Evolutionary conservation across 176 grass and related monocot genomes (phyloP), one percentile per base, ranked within the genome.

Genomic region (Elaeis guineensis): DNA sequence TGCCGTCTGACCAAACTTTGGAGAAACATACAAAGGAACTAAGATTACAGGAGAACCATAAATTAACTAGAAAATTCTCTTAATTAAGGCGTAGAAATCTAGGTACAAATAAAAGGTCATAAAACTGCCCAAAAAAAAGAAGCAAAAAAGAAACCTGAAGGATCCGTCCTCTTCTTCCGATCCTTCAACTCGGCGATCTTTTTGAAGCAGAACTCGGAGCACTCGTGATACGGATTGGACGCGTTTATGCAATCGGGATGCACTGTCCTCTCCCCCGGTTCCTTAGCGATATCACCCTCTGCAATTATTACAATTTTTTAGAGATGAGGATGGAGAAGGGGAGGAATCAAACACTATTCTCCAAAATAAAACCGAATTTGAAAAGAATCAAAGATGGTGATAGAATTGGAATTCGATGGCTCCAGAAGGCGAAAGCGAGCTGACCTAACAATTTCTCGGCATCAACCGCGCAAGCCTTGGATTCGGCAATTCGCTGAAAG

Each of bases 401-500:
- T 9, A 44, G 11, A 44, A 12, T 3, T 9, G 11, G 35, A 35
- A 12, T 12, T 44, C 6, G 35, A 44, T 14, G 17, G 19, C 49
- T 19, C 18, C 16, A 59, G 22, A 7, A 28, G 48, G 9, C 12
- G 15, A 50, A 22, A 30, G 49, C 4, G 6, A 57, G 17, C 62
- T 26, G 54, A 62, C 52, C 28, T 76, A 57, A 44, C 11, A 44
- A 44, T 44, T 44, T 44, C 35, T 44, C 11, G 35, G 53, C 49
- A 52, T 73, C 59, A 2, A 49, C 58, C 0, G 5, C 51, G 17
- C 12, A 18, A 63, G 59, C 51, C 55, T 77, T 82, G 59, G 82
- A 75, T 29, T 85, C 78, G 1, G 87, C 87, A 51, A 90, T 90
- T 17, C 48, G 52, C 62, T 55, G 75, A 60, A 90, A 82, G 72